These are phyloP conservation scores for Erodium maritimum DNA, from an alignment of 345 rosid genomes.

Conservation along the genomic window DNA sequence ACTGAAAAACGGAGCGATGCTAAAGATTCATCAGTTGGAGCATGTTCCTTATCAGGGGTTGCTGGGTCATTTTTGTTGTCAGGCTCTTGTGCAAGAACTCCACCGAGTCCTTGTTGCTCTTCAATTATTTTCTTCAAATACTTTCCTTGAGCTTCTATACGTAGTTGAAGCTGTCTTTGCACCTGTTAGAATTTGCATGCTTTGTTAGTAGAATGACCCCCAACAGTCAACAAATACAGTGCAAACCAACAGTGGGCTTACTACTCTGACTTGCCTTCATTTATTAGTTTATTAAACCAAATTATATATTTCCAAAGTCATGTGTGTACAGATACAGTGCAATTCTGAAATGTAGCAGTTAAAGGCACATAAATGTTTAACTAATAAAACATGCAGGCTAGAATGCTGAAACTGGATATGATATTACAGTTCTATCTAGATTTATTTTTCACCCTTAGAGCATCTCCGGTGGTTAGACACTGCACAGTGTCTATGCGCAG, in stretches of 20 bases:
- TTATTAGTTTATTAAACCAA: too few species aligned
- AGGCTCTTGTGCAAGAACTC: constrained; percentile 50
- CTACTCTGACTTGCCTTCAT: too few species aligned
- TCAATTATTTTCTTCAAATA: constrained; percentile 96
- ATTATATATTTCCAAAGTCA: not conserved
- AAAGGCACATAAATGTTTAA: not conserved
- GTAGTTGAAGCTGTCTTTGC: constrained; percentile 91
- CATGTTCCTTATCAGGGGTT: constrained; percentile 69
- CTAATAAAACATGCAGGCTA: not conserved
- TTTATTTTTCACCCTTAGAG: not conserved
- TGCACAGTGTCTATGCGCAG: too few species aligned
- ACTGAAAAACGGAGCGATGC: constrained; percentile 76
- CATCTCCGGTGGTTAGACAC: too few species aligned
- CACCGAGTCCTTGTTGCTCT: constrained; percentile 87
- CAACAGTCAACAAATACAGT: not conserved
- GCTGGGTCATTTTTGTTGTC: constrained; percentile 74
- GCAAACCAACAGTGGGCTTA: too few species aligned
- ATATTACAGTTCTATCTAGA: not conserved
- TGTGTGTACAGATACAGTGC: not conserved
- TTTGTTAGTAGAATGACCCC: not conserved
- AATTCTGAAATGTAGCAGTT: not conserved
- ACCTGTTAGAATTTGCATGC: constrained; percentile 36
- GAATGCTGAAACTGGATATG: not conserved
- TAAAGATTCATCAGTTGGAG: constrained; percentile 50
- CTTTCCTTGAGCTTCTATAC: constrained; percentile 96